Conservation (phyloP, 2,329 filamentous ascomycete species). For the Fusarium xyrophilum region DNA sequence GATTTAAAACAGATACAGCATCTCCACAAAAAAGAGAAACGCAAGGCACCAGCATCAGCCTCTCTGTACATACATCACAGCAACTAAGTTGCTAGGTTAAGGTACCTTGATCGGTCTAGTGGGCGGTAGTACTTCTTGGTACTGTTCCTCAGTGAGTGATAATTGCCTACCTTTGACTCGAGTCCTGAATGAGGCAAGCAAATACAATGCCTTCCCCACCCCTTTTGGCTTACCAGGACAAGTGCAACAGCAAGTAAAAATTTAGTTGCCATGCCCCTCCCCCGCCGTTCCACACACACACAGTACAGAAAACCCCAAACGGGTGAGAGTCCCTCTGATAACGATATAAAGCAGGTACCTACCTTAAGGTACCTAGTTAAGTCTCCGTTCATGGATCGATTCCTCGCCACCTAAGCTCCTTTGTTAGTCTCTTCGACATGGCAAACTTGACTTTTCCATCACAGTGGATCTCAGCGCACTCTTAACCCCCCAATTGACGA, state of each 20-base stretch:
- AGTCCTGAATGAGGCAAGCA: background rate
- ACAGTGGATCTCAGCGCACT: background rate
- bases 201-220: too few relatives aligned
- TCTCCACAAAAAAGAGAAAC: conserved; percentile 18
- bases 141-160: background rate
- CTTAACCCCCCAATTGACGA: background rate
- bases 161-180: background rate
- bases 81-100: background rate
- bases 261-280: conserved; percentile 22
- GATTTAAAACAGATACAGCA: conserved; percentile 1
- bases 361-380: too few relatives aligned
- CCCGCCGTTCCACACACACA: conserved; percentile 20
- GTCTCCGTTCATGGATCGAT: background rate
- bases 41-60: conserved; percentile 22
- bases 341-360: conserved; percentile 1
- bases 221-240: background rate
- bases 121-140: background rate
- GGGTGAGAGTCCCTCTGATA: background rate
- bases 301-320: background rate
- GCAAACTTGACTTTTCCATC: conserved; percentile 5
- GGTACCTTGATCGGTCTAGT: too few relatives aligned
- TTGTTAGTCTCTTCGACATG: background rate
- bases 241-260: background rate
- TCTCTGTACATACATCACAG: background rate
- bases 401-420: background rate